Conservation (phyloP, 495 filamentous ascomycete species). For the Evernia prunastri region DNA sequence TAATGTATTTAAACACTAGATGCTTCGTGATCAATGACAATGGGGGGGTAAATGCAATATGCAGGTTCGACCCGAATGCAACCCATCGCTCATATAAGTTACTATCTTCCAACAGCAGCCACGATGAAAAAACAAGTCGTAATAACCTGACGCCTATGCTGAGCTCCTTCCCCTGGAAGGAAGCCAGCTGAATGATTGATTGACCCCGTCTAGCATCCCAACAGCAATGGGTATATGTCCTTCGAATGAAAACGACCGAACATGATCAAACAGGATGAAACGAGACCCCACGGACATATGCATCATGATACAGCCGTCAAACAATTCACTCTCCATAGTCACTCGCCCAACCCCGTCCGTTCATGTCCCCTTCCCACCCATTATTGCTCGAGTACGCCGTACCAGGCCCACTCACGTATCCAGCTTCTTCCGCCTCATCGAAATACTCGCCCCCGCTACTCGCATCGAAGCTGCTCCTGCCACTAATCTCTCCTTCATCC, state of each 20-base stretch:
- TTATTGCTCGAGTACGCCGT: slow-evolving; percentile 20
- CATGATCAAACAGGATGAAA: neutral
- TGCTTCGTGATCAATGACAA: neutral
- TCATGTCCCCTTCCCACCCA: slow-evolving; percentile 19
- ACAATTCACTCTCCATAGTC: slow-evolving; percentile 25
- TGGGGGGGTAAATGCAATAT: neutral
- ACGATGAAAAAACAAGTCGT: slow-evolving; percentile 1
- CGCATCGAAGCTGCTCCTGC: slow-evolving; percentile 83
- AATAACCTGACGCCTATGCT: slow-evolving; percentile 13
- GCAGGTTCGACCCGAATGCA: slow-evolving; percentile 5
- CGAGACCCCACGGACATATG: slow-evolving; percentile 2
- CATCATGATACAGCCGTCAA: slow-evolving; percentile 13
- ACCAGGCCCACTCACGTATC: slow-evolving; percentile 33
- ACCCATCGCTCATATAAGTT: neutral
- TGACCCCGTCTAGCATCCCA: slow-evolving; percentile 1
- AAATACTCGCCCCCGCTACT: slow-evolving; percentile 60
- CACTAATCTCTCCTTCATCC: slow-evolving; percentile 68
- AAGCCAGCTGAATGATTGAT: slow-evolving; percentile 2
- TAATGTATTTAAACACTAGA: slow-evolving; percentile 1
- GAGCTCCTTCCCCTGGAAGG: slow-evolving; percentile 6
- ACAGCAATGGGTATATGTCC: slow-evolving; percentile 16
- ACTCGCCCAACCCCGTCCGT: slow-evolving; percentile 26
- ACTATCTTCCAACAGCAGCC: slow-evolving; percentile 4
- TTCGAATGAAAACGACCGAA: neutral
- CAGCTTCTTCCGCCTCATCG: slow-evolving; percentile 40